Base-by-base conservation (phyloP, 371 early-diverging fungal species). In the Mucor velutinosus region DNA sequence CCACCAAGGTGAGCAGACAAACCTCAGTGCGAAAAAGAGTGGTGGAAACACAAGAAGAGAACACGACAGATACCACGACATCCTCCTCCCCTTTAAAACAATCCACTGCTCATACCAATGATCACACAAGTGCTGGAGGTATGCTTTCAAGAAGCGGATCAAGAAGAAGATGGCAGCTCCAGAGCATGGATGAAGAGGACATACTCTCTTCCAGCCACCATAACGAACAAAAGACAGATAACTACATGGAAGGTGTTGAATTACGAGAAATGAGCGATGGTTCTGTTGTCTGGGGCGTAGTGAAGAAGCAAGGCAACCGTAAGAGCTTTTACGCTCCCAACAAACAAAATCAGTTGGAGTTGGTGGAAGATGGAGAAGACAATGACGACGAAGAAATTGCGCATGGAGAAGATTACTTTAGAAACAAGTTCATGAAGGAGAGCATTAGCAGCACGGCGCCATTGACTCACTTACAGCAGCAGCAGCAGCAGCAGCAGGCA, bases 231-330 rank as follows among this genome's bases (percentile, higher is more conserved):
- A 49, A 19, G 49, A 58, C 33, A 41, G 47, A 43, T 3, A 37
- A 11, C 21, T 61, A 67, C 32, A 30, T 79, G 33, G 73, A 78
- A 64, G 83, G 83, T 12, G 64, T 83, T n/a, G 83, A 83, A 49
- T 27, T 83, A 8, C 76, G 83, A 29, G 83, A 83, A 59, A 80
- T 80, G 79, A 80, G 80, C 53, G 83, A 83, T 64, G 83, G 83
- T 3, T 70, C 80, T 5, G 77, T 83, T 15, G 65, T 75, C 10
- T 83, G 80, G 78, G 83, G 79, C 21, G 65, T 83, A 33, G 81
- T 83, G 0, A 73, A 76, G 37, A 69, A 72, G n/a, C 59, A 72
- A 58, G 78, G 78, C 14, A 70, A 74, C 27, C 60, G 77, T 12
- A 73, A 71, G 51, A 77, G 78, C 37, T 75, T 72, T 47, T 74